Conservation (phyloP, 2,329 filamentous ascomycete genomes). For the Pseudopithomyces maydicus region DNA sequence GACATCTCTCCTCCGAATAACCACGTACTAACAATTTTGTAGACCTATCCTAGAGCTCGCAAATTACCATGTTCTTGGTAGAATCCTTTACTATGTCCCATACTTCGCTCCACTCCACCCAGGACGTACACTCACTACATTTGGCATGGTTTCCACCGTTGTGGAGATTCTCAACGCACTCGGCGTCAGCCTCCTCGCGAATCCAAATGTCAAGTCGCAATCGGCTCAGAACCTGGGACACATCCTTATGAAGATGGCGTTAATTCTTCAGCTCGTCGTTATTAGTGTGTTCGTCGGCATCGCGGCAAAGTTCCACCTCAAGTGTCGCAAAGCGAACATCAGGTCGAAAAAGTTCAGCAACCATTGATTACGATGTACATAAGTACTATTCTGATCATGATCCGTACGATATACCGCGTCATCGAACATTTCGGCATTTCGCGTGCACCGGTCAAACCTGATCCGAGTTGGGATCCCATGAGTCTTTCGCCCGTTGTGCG, state of each 20-base stretch:
- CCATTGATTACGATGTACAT: slow-evolving; percentile 53
- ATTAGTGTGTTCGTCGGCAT: slow-evolving; percentile 53
- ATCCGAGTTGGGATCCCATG: slow-evolving; percentile 36
- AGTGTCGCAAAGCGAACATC: slow-evolving; percentile 43
- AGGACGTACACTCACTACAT: slow-evolving; percentile 61
- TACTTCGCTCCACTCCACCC: slow-evolving; percentile 59
- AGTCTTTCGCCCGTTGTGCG: slow-evolving; percentile 40
- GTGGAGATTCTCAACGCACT: slow-evolving; percentile 57
- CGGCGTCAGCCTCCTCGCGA: slow-evolving; percentile 52
- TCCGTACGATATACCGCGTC: slow-evolving; percentile 57
- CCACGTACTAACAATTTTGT: background rate
- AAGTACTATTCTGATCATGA: slow-evolving; percentile 46
- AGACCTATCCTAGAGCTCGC: slow-evolving; percentile 22
- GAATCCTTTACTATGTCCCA: slow-evolving; percentile 58
- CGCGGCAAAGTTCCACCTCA: slow-evolving; percentile 50
- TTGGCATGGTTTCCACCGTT: slow-evolving; percentile 56
- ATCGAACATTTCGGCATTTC: slow-evolving; percentile 59
- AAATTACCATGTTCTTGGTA: slow-evolving; percentile 19
- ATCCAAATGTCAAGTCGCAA: slow-evolving; percentile 34
- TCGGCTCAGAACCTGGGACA: slow-evolving; percentile 46
- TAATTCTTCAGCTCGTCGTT: slow-evolving; percentile 56
- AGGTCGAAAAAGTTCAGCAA: slow-evolving; percentile 50
- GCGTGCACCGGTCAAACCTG: slow-evolving; percentile 46
- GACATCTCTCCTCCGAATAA: background rate
- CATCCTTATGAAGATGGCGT: slow-evolving; percentile 52